phyloP scores from a whole-genome alignment of 2,329 filamentous ascomycete genomes.

The Curvularia hawaiiensis region DNA sequence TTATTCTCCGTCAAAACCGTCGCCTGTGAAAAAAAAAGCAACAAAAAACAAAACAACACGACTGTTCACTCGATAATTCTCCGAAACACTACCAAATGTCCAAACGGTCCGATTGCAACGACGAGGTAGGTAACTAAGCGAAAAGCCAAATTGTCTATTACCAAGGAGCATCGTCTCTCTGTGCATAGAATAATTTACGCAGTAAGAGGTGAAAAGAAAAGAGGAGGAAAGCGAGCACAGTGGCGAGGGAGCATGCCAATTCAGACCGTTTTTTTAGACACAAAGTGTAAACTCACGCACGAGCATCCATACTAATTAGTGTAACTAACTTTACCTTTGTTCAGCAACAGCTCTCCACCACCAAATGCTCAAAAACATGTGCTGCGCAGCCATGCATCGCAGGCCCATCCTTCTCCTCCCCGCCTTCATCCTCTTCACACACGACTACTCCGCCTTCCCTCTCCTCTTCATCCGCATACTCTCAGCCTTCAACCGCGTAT shows the following conservation, averaged over 20 bases:
- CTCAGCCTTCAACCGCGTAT: neutral
- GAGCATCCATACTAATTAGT: too few species aligned
- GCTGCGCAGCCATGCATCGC: neutral
- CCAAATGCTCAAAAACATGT: neutral
- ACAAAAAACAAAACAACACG: neutral
- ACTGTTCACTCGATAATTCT: neutral
- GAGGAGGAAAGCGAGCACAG: too few species aligned
- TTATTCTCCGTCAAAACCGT: neutral
- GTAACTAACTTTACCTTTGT: too few species aligned
- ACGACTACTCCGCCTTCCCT: neutral
- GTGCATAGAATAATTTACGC: neutral
- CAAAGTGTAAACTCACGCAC: too few species aligned
- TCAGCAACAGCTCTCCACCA: neutral
- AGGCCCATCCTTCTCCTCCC: neutral
- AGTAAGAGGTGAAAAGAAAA: too few species aligned
- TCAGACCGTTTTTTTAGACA: too few species aligned
- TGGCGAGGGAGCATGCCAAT: too few species aligned
- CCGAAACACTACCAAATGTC: neutral
- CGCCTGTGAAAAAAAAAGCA: neutral
- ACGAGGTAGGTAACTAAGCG: neutral
- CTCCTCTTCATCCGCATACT: neutral
- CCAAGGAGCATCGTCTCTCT: neutral
- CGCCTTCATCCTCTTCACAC: neutral
- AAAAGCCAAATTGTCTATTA: neutral
- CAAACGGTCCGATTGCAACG: neutral